A percentile compares a stretch with the other conserved stretches of the same genome.
These are phyloP conservation scores for Jacaranda mimosifolia DNA, from an alignment of 257 asterid species.

Conservation along the genomic window DNA sequence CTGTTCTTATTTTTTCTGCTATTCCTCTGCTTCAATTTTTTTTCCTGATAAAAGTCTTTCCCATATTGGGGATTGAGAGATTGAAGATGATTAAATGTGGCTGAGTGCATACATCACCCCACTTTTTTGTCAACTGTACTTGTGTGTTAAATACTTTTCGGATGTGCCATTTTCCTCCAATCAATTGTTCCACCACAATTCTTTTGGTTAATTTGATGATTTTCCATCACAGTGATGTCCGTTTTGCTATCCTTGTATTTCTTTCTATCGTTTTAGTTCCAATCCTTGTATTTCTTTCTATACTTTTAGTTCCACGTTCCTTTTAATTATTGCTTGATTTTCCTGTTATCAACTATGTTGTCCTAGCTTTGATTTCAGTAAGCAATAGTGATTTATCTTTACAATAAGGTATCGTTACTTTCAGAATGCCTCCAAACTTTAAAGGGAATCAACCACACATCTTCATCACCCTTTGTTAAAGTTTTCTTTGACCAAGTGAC, in stretches of 20 bases:
- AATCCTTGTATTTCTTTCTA: background rate
- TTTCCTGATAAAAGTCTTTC: slow-evolving; percentile 34
- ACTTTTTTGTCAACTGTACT: slow-evolving; percentile 49
- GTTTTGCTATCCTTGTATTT: slow-evolving; percentile 27
- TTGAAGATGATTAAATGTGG: slow-evolving; percentile 47
- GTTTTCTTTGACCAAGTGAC: slow-evolving; percentile 48
- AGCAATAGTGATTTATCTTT: slow-evolving; percentile 10
- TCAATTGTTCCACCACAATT: slow-evolving; percentile 20
- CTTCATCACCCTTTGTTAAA: slow-evolving; percentile 39
- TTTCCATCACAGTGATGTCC: slow-evolving; percentile 24
- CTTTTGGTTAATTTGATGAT: slow-evolving; percentile 27
- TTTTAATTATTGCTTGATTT: background rate
- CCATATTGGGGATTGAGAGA: slow-evolving; percentile 37
- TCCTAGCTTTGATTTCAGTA: slow-evolving; percentile 14
- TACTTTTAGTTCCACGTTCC: background rate
- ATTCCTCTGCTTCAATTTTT: slow-evolving; percentile 30
- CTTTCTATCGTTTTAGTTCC: background rate
- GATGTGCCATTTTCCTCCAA: slow-evolving; percentile 39
- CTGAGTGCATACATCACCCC: slow-evolving; percentile 49
- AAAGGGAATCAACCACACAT: slow-evolving; percentile 38
- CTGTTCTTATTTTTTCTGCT: slow-evolving; percentile 44
- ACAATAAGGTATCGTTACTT: slow-evolving; percentile 32
- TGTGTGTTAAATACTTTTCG: slow-evolving; percentile 35
- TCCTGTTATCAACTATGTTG: slow-evolving; percentile 7
- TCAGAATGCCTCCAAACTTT: slow-evolving; percentile 36